Evolutionary conservation across 768 basidiomycete species (phyloP).

Genomic region (Suillus variegatus): DNA sequence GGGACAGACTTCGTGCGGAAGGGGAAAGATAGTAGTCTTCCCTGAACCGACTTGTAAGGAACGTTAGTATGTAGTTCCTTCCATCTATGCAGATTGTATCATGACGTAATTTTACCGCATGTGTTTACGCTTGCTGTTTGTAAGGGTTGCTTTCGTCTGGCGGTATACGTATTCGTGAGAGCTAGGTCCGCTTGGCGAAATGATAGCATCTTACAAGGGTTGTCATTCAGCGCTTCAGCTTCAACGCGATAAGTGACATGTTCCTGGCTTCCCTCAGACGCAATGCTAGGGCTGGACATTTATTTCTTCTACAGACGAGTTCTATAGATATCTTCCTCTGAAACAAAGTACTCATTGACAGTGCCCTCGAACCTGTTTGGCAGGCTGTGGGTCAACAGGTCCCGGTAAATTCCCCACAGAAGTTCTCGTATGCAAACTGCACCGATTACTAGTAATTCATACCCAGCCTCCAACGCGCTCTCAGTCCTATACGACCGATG

Average conservation of each 20-base stretch:
- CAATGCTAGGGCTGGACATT: neutral
- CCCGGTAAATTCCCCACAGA: neutral
- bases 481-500: neutral
- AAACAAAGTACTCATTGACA: neutral
- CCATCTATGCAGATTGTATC: neutral
- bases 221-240: neutral
- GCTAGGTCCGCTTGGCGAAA: neutral
- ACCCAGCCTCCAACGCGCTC: neutral
- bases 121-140: neutral
- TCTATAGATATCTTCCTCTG: neutral
- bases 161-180: conserved; percentile 3
- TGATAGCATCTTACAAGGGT: too few relatives aligned
- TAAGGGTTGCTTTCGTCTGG: neutral
- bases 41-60: neutral
- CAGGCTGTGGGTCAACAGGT: neutral
- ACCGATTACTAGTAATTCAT: neutral
- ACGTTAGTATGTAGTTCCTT: neutral
- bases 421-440: neutral
- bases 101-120: conserved; percentile 2
- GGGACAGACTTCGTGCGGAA: conserved; percentile 45
- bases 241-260: neutral
- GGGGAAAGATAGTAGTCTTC: conserved; percentile 14
- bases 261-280: neutral
- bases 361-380: neutral
- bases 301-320: neutral